phyloP scores from a whole-genome alignment of 169 alveolate species.

The Plasmodium cynomolgi region DNA sequence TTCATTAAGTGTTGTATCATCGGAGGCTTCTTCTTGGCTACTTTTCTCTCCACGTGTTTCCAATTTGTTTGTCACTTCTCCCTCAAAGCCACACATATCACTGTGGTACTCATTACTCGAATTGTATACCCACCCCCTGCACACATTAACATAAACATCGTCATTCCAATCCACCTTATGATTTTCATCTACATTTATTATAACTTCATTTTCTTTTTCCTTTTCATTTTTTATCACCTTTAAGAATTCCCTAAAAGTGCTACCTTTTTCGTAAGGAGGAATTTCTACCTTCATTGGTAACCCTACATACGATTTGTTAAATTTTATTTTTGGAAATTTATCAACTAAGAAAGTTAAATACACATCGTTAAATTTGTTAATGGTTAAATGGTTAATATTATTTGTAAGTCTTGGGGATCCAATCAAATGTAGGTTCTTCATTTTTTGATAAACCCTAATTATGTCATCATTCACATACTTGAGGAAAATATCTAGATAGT shows the following conservation, averaged over 20 bases:
- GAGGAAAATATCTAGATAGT: constrained; percentile 32
- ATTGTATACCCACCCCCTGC: constrained; percentile 69
- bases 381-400: constrained; percentile 46
- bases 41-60: neutral
- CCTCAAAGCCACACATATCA: constrained; percentile 2
- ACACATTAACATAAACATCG: constrained; percentile 29
- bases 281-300: constrained; percentile 31
- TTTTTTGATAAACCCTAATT: constrained; percentile 36
- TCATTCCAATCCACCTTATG: constrained; percentile 67
- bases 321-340: constrained; percentile 54
- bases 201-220: neutral
- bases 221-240: constrained; percentile 27
- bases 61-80: neutral
- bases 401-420: constrained; percentile 60
- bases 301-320: constrained; percentile 22
- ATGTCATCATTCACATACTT: constrained; percentile 52
- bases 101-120: constrained; percentile 30
- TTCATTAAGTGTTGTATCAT: neutral
- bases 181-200: constrained; percentile 7
- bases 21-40: neutral
- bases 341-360: constrained; percentile 44
- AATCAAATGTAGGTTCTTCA: constrained; percentile 53
- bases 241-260: constrained; percentile 62
- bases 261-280: constrained; percentile 71
- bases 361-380: constrained; percentile 55